These are phyloP conservation scores for Candolleomyces eurysporus DNA, from an alignment of 768 basidiomycete genomes.

Conservation along the genomic window DNA sequence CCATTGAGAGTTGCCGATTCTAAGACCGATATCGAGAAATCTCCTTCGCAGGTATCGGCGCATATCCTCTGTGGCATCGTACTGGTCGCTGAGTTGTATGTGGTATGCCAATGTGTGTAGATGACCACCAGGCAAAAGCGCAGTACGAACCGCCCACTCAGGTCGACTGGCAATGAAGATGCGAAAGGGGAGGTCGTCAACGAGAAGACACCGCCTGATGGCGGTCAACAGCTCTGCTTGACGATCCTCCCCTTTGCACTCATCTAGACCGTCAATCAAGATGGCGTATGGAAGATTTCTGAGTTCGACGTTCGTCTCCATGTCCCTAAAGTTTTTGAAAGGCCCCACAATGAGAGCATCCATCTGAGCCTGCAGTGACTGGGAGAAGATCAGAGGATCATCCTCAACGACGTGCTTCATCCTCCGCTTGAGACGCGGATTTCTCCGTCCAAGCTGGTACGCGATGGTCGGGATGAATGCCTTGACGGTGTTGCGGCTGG, in stretches of 20 bases:
- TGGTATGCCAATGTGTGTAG: neutral
- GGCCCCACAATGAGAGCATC: slow-evolving; percentile 17
- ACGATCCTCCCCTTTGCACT: too few relatives aligned
- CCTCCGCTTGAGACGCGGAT: slow-evolving; percentile 1
- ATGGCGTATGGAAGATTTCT: too few relatives aligned
- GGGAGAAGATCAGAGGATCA: slow-evolving; percentile 15
- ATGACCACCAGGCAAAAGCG: too few relatives aligned
- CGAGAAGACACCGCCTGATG: slow-evolving; percentile 16
- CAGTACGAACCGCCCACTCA: neutral
- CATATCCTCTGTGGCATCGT: too few relatives aligned
- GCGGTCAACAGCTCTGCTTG: too few relatives aligned
- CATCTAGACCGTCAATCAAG: too few relatives aligned
- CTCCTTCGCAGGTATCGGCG: too few relatives aligned
- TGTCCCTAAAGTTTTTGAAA: slow-evolving; percentile 19
- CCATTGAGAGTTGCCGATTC: too few relatives aligned
- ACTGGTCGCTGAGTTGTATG: too few relatives aligned
- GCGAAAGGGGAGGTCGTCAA: neutral
- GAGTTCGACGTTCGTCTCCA: slow-evolving; percentile 20
- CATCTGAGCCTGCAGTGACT: slow-evolving; percentile 15
- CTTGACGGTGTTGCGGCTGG: slow-evolving; percentile 18
- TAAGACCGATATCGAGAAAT: too few relatives aligned
- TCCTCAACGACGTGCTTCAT: slow-evolving; percentile 11
- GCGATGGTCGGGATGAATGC: slow-evolving; percentile 28
- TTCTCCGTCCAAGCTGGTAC: slow-evolving; percentile 21
- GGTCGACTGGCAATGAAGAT: neutral